Evolutionary conservation across 306 rosid genomes (phyloP).

Genomic region (apple (Malus domestica)): DNA sequence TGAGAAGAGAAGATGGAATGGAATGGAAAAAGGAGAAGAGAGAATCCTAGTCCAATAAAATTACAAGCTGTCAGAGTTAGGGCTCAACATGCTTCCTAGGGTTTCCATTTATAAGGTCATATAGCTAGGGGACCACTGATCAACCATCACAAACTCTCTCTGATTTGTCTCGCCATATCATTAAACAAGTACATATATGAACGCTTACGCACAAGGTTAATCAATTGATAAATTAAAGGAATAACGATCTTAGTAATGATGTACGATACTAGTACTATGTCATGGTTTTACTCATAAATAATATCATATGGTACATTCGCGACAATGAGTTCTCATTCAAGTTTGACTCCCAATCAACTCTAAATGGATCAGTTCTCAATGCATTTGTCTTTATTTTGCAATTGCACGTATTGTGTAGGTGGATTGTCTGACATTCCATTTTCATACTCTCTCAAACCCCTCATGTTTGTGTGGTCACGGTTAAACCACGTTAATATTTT

Average conservation of each 20-base stretch:
- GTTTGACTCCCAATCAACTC: neutral
- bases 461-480: no score
- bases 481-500: no score
- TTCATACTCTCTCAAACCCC: no score
- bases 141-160: neutral
- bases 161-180: neutral
- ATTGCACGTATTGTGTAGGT: no score
- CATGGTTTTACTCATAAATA: neutral
- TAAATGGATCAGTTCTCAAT: neutral
- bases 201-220: neutral
- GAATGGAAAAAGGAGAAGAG: no score
- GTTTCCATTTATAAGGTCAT: neutral
- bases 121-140: neutral
- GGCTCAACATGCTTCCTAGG: neutral
- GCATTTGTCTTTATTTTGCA: neutral
- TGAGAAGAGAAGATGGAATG: no score
- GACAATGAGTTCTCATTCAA: neutral
- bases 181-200: neutral
- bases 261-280: neutral
- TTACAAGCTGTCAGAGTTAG: neutral
- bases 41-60: no score
- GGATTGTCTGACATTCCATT: no score
- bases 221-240: neutral
- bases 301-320: constrained; percentile 1
- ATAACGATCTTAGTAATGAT: neutral